These are phyloP conservation scores for Stachybotrys echinatus DNA, from an alignment of 2,329 filamentous ascomycete genomes.

Conservation along the genomic window DNA sequence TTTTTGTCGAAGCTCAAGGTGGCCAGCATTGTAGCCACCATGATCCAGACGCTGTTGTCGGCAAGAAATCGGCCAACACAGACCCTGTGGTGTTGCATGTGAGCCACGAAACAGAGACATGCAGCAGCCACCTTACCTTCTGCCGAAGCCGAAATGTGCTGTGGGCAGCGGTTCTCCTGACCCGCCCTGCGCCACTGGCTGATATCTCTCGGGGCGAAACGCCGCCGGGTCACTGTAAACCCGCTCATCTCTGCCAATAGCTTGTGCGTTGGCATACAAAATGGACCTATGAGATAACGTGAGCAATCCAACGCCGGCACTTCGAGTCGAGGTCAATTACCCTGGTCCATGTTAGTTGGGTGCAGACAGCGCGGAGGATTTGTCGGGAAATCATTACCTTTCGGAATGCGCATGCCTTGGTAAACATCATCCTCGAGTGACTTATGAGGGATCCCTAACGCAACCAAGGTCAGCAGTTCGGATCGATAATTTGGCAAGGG, in stretches of 20 bases:
- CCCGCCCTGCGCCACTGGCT: constrained; percentile 14
- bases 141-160: constrained; percentile 27
- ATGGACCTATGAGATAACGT: constrained; percentile 20
- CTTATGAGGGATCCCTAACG: constrained; percentile 44
- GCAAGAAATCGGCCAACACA: constrained; percentile 26
- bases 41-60: constrained; percentile 29
- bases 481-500: constrained; percentile 6
- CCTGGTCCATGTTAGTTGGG: neutral
- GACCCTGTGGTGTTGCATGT: constrained; percentile 11
- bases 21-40: constrained; percentile 26
- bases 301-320: neutral
- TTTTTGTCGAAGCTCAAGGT: constrained; percentile 21
- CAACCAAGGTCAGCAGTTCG: too few species aligned
- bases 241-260: constrained; percentile 35
- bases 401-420: constrained; percentile 51
- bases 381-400: constrained; percentile 27
- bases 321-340: neutral
- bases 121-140: constrained; percentile 13
- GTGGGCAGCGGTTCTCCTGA: constrained; percentile 37
- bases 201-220: constrained; percentile 44
- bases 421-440: constrained; percentile 51
- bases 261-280: constrained; percentile 34
- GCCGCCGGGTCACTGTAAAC: constrained; percentile 33
- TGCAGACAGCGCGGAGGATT: neutral
- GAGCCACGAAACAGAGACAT: neutral